Conservation (phyloP, 2,329 filamentous ascomycete genomes). For the Cytospora piceicola region DNA sequence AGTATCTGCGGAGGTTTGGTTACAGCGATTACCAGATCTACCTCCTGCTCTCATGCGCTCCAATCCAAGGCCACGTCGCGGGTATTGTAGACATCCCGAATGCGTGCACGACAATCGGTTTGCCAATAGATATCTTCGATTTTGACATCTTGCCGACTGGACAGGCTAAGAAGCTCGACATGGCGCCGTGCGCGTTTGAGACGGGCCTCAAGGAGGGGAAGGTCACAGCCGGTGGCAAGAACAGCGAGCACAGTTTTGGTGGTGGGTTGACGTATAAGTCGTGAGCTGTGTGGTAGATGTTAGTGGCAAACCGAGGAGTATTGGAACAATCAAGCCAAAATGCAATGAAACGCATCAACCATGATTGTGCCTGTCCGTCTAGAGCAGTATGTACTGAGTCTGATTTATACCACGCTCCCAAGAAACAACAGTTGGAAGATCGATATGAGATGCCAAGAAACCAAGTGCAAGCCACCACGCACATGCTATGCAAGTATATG, state of each 20-base stretch:
- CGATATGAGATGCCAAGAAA: not conserved
- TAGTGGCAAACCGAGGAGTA: not conserved
- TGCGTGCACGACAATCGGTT: conserved; percentile 82
- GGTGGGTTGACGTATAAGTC: conserved; percentile 55
- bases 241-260: conserved; percentile 54
- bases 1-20: conserved; percentile 77
- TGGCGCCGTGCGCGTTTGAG: conserved; percentile 73
- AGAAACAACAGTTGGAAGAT: not conserved
- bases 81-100: conserved; percentile 92
- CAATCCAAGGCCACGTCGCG: conserved; percentile 84
- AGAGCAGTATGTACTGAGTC: not conserved
- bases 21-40: conserved; percentile 80
- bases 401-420: not conserved
- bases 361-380: not conserved
- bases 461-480: not conserved
- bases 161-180: conserved; percentile 57
- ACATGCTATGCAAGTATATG: not conserved
- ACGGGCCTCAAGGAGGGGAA: conserved; percentile 50
- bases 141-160: conserved; percentile 81
- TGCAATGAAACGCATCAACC: not conserved
- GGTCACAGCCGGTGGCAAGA: conserved; percentile 49
- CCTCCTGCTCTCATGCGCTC: conserved; percentile 81
- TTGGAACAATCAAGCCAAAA: not conserved
- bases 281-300: not conserved
- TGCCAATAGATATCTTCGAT: conserved; percentile 94